These are phyloP conservation scores for Myriosclerotinia duriaeana DNA, from an alignment of 2,329 filamentous ascomycete species.

Conservation along the genomic window DNA sequence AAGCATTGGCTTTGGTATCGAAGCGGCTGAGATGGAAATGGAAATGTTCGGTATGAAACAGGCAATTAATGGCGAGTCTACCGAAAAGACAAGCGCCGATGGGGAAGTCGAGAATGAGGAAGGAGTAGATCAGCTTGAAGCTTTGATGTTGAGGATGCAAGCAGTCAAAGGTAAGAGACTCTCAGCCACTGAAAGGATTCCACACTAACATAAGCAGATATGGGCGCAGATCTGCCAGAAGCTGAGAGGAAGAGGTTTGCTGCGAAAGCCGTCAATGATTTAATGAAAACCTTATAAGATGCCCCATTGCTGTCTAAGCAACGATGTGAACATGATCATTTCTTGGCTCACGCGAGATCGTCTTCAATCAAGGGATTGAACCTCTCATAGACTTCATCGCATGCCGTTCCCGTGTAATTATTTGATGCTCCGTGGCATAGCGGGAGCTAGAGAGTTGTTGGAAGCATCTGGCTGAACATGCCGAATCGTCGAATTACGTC, in stretches of 20 bases:
- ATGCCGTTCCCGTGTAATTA: background rate
- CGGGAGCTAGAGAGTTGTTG: background rate
- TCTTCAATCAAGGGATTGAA: background rate
- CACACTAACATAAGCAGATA: constrained; percentile 47
- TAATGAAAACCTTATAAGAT: constrained; percentile 52
- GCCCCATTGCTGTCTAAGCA: background rate
- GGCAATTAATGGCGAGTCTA: constrained; percentile 38
- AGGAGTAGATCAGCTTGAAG: constrained; percentile 57
- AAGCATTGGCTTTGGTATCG: constrained; percentile 37
- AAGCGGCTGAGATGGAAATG: constrained; percentile 42
- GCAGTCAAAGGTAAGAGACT: constrained; percentile 47
- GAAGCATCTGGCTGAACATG: too few species aligned
- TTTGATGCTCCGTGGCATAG: background rate
- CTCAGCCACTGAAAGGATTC: background rate
- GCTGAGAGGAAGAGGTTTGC: constrained; percentile 61
- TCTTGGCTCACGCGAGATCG: background rate
- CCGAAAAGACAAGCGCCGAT: constrained; percentile 35
- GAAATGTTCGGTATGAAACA: constrained; percentile 44
- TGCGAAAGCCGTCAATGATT: constrained; percentile 60
- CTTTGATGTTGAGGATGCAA: constrained; percentile 64
- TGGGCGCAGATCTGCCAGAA: constrained; percentile 58
- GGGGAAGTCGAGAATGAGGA: constrained; percentile 40
- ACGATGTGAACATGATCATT: background rate
- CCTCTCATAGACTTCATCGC: background rate
- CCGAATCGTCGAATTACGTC: background rate